These are phyloP conservation scores for Blepharisma japonicum DNA, from an alignment of 73 alveolate species.

Conservation along the genomic window DNA sequence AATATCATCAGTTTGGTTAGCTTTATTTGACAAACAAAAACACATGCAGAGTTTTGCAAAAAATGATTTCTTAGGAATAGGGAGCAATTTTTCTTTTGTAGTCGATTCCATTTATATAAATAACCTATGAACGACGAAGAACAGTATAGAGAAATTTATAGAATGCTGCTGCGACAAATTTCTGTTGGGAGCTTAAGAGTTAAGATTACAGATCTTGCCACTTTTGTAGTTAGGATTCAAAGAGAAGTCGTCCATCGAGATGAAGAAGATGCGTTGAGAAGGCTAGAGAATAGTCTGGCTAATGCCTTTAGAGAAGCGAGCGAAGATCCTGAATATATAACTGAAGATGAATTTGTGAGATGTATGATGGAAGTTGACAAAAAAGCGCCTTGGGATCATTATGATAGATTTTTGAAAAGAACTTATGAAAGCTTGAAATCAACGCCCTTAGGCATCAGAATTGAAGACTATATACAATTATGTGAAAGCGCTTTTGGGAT, in stretches of 20 bases:
- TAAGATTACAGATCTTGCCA: not conserved
- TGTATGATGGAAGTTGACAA: constrained; percentile 25
- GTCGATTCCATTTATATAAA: too few relatives aligned
- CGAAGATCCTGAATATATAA: not conserved
- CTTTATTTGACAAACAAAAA: too few relatives aligned
- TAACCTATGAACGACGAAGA: constrained; percentile 13
- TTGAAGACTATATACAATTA: not conserved
- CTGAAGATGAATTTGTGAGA: constrained; percentile 18
- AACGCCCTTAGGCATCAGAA: not conserved
- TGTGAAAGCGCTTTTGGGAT: constrained; percentile 24
- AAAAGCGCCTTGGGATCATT: constrained; percentile 30
- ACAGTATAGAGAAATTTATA: constrained; percentile 20
- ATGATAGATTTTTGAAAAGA: constrained; percentile 8
- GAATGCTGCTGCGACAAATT: constrained; percentile 17
- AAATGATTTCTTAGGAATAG: too few relatives aligned
- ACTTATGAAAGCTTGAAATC: constrained; percentile 12
- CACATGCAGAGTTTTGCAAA: too few relatives aligned
- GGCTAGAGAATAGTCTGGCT: not conserved
- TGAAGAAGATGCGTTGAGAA: constrained; percentile 21
- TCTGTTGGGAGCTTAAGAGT: constrained; percentile 19
- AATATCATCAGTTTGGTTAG: too few relatives aligned
- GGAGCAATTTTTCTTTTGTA: too few relatives aligned
- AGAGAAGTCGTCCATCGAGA: constrained; percentile 29
- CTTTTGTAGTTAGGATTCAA: constrained; percentile 21
- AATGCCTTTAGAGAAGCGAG: not conserved